phyloP scores from a whole-genome alignment of 23 red algal species.

The Cyanidium caldarium region DNA sequence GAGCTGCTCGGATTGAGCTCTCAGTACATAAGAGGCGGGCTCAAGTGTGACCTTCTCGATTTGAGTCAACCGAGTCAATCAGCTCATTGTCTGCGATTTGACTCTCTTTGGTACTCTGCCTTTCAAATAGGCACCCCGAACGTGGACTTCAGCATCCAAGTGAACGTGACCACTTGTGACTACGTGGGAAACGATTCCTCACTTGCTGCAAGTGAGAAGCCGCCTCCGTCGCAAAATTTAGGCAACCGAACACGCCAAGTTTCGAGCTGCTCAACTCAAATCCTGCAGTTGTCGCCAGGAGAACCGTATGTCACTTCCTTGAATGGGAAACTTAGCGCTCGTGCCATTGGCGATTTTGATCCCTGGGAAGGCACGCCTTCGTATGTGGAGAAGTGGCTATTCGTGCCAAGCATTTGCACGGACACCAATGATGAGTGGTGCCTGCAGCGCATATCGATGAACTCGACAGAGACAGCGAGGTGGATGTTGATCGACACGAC shows the following conservation, averaged over 20 bases:
- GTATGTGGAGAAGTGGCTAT: constrained; percentile 10
- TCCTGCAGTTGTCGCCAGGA: background rate
- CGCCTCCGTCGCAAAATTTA: no score
- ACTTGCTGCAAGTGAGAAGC: background rate
- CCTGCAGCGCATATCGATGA: constrained; percentile 13
- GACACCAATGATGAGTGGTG: constrained; percentile 11
- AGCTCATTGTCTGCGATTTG: constrained; percentile 33
- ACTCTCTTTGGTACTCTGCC: constrained; percentile 24
- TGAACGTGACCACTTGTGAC: constrained; percentile 5
- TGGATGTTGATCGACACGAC: constrained; percentile 31
- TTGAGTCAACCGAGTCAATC: constrained; percentile 14
- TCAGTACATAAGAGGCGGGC: constrained; percentile 1
- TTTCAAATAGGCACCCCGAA: constrained; percentile 20
- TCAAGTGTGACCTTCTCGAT: constrained; percentile 14
- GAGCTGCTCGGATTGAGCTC: constrained; percentile 3
- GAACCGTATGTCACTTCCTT: background rate
- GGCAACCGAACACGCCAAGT: no score
- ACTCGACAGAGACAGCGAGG: background rate
- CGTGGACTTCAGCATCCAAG: background rate
- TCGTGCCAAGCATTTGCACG: constrained; percentile 12
- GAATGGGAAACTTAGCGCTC: background rate
- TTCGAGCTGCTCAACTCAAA: background rate
- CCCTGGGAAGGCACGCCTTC: constrained; percentile 16
- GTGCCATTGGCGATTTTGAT: constrained; percentile 15
- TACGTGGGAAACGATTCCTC: background rate